These are phyloP conservation scores for Xylaria flabelliformis DNA, from an alignment of 495 filamentous ascomycete genomes.

Conservation along the genomic window DNA sequence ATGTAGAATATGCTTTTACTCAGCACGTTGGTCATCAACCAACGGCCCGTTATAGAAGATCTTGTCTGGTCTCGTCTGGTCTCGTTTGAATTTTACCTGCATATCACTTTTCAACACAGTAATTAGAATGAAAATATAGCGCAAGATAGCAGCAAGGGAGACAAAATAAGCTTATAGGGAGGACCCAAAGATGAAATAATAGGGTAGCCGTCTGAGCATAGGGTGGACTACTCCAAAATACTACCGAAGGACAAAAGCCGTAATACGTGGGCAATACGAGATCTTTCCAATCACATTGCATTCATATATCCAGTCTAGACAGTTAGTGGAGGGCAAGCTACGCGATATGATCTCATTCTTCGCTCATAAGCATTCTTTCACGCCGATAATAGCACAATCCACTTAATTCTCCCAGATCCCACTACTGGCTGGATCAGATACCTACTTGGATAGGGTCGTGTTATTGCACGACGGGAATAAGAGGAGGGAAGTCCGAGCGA, in stretches of 20 bases:
- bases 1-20: neutral
- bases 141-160: neutral
- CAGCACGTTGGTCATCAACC: neutral
- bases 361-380: neutral
- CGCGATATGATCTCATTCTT: conserved; percentile 8
- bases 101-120: neutral
- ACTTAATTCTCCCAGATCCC: neutral
- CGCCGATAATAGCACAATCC: neutral
- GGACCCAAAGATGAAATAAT: neutral
- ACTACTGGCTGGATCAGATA: neutral
- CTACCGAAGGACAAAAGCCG: neutral
- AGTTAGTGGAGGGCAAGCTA: neutral
- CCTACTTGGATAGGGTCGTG: neutral
- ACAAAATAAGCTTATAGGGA: neutral
- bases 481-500: neutral
- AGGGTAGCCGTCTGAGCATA: neutral
- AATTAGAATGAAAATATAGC: neutral
- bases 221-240: neutral
- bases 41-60: neutral
- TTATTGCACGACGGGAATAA: neutral
- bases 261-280: neutral
- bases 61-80: conserved; percentile 4
- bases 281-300: neutral
- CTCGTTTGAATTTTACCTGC: neutral
- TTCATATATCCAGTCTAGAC: neutral